Conservation (phyloP, 768 basidiomycete species). For the Amanita rubescens region DNA sequence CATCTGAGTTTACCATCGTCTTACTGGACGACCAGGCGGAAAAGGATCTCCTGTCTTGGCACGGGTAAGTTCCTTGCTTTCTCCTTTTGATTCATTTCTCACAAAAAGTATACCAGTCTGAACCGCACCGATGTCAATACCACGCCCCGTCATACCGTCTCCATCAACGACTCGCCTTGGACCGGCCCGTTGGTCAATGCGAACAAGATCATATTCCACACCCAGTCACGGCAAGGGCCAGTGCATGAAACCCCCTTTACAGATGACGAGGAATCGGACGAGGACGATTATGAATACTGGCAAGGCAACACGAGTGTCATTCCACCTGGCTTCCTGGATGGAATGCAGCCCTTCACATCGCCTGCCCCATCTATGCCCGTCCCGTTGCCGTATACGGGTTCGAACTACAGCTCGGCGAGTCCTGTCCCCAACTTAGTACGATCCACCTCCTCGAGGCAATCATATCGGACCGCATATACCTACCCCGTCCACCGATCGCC, state of each 20-base stretch:
- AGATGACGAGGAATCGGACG: conserved; percentile 18
- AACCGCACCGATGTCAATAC: conserved; percentile 24
- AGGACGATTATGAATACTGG: conserved; percentile 20
- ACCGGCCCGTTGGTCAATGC: conserved; percentile 31
- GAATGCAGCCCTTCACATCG: background rate
- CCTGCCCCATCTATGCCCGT: background rate
- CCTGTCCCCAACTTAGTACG: background rate
- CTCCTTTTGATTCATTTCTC: background rate
- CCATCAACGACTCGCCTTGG: conserved; percentile 29
- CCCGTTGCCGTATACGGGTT: background rate
- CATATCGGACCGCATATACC: conserved; percentile 21
- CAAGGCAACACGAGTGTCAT: conserved; percentile 20
- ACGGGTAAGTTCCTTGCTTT: conserved; percentile 27
- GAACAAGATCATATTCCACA: conserved; percentile 16
- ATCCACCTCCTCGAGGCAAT: conserved; percentile 2
- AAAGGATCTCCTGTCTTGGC: conserved; percentile 29
- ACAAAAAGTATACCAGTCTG: conserved; percentile 8
- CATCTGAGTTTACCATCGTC: conserved; percentile 29
- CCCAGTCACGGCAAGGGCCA: background rate
- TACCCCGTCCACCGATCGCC: conserved; percentile 13
- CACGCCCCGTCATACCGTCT: conserved; percentile 19
- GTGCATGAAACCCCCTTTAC: background rate
- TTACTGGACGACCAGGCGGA: conserved; percentile 29
- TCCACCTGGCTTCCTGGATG: too few relatives aligned
- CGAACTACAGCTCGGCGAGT: background rate